Conservation (phyloP, 2,329 filamentous ascomycete species). For the Onygenales sp. region DNA sequence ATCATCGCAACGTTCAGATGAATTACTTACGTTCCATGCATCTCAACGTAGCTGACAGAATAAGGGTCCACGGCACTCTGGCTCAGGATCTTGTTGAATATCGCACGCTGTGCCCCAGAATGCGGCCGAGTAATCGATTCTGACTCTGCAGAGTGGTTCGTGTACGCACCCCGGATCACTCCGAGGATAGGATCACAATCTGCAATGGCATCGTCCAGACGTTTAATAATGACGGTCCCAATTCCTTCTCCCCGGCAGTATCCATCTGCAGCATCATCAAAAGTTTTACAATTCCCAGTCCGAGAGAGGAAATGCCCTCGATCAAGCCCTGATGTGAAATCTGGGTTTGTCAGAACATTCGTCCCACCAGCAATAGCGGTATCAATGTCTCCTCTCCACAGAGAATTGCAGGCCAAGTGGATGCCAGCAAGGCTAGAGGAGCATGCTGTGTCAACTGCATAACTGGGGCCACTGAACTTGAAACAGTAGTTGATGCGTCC, state of each 20-base stretch:
- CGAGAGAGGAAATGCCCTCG: constrained; percentile 67
- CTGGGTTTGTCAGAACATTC: constrained; percentile 70
- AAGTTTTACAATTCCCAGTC: constrained; percentile 66
- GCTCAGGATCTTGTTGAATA: constrained; percentile 62
- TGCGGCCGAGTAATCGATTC: constrained; percentile 79
- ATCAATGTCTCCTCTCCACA: constrained; percentile 68
- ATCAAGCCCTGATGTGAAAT: constrained; percentile 66
- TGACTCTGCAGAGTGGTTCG: constrained; percentile 74
- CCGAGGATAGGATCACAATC: constrained; percentile 64
- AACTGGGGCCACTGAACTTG: constrained; percentile 64
- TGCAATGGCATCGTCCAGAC: constrained; percentile 64
- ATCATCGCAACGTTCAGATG: too few relatives aligned
- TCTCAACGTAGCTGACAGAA: constrained; percentile 74
- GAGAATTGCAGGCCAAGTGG: constrained; percentile 60
- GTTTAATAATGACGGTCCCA: constrained; percentile 66
- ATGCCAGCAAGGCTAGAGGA: constrained; percentile 65
- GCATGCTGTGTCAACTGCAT: constrained; percentile 68
- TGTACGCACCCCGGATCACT: constrained; percentile 63
- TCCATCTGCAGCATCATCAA: constrained; percentile 69
- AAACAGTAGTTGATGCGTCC: constrained; percentile 67
- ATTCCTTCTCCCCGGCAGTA: constrained; percentile 76
- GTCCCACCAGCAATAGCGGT: constrained; percentile 71
- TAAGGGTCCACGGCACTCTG: constrained; percentile 65
- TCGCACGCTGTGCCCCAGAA: constrained; percentile 60
- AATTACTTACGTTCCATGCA: constrained; percentile 59